phyloP scores from a whole-genome alignment of 2,329 filamentous ascomycete genomes.

The Aspergillus eucalypticola region DNA sequence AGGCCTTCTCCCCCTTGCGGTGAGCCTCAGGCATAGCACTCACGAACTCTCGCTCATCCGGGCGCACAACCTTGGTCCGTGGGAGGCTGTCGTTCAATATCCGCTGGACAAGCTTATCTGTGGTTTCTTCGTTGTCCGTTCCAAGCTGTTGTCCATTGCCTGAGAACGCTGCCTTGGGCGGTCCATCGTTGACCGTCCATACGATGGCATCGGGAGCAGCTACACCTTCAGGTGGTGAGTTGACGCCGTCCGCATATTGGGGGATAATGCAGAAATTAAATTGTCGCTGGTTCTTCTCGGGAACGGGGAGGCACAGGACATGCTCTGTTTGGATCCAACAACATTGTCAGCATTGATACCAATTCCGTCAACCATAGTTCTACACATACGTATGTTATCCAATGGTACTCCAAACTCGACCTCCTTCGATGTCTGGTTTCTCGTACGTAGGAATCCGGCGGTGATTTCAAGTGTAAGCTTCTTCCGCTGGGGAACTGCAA shows the following conservation, averaged over 20 bases:
- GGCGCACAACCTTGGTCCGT: conserved; percentile 52
- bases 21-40: conserved; percentile 62
- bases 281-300: conserved; percentile 64
- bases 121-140: conserved; percentile 48
- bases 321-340: conserved; percentile 45
- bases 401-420: conserved; percentile 57
- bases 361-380: not conserved
- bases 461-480: conserved; percentile 63
- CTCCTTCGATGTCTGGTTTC: conserved; percentile 52
- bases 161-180: conserved; percentile 47
- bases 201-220: conserved; percentile 57
- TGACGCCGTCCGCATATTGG: conserved; percentile 52
- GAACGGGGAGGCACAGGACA: conserved; percentile 62
- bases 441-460: conserved; percentile 48
- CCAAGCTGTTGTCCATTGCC: conserved; percentile 47
- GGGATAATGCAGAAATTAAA: conserved; percentile 65
- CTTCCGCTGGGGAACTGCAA: conserved; percentile 63
- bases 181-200: conserved; percentile 60
- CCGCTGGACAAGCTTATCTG: conserved; percentile 45
- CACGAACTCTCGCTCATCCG: conserved; percentile 59
- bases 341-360: conserved; percentile 13
- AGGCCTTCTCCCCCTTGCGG: conserved; percentile 63
- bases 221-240: conserved; percentile 43
- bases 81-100: conserved; percentile 53
- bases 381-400: conserved; percentile 49